Percentiles rank a stretch among this genome's conserved stretches.
phyloP scores from a whole-genome alignment of 176 grass and related monocot species.

The Ampelocalamus luodianensis region DNA sequence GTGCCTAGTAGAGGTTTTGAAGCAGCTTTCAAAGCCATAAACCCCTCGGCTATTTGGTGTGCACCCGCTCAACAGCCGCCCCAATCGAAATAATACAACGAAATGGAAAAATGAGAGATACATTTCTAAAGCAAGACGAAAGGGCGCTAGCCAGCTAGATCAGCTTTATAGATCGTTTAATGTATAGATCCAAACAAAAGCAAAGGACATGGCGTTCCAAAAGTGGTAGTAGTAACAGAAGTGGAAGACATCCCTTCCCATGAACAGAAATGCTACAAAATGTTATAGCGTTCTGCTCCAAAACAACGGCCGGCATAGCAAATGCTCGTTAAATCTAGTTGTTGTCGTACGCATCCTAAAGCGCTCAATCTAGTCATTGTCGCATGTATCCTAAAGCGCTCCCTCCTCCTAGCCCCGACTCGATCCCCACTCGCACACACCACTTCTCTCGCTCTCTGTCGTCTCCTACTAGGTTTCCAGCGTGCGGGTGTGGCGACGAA shows the following conservation, averaged over 20 bases:
- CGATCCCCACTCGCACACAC: no score
- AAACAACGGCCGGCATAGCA: no score
- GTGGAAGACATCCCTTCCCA: constrained; percentile 38
- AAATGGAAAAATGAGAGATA: neutral
- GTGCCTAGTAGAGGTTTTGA: neutral
- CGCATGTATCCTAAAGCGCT: no score
- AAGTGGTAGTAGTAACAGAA: constrained; percentile 33
- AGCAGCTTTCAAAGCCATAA: neutral
- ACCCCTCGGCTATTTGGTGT: neutral
- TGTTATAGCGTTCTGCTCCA: no score
- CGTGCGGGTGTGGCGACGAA: no score
- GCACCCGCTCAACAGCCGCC: neutral
- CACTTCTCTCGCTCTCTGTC: no score
- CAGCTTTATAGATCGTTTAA: constrained; percentile 6
- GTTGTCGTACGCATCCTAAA: no score
- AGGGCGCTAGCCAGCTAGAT: neutral
- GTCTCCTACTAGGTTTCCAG: no score
- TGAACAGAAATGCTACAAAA: no score
- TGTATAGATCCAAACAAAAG: constrained; percentile 33
- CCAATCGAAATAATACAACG: neutral
- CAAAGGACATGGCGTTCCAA: constrained; percentile 31
- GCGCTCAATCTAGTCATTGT: no score
- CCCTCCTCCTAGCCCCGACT: no score
- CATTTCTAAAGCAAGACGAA: constrained; percentile 38
- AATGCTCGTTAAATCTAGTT: no score